These are phyloP conservation scores for Circinella umbellata DNA, from an alignment of 371 early-diverging fungal species.

Conservation along the genomic window DNA sequence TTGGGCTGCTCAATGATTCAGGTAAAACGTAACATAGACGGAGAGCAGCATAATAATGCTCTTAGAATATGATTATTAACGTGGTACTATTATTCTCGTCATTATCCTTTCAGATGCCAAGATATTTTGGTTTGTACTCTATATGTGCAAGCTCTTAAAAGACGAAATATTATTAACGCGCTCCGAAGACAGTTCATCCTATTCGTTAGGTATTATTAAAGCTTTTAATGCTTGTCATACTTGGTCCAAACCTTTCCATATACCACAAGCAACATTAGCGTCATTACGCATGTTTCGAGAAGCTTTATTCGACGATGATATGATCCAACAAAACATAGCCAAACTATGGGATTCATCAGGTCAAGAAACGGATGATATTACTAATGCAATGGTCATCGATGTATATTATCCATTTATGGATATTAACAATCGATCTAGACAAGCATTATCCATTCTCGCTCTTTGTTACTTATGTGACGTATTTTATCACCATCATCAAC, in stretches of 20 bases:
- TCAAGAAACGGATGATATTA: background rate
- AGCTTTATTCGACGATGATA: background rate
- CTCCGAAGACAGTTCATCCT: background rate
- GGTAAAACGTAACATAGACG: background rate
- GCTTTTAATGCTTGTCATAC: background rate
- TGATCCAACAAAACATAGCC: background rate
- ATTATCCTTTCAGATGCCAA: slow-evolving; percentile 3
- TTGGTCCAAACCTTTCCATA: background rate
- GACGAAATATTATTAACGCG: background rate
- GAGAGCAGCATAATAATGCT: no score
- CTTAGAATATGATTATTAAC: no score
- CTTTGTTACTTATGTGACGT: slow-evolving; percentile 21
- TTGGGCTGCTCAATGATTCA: background rate
- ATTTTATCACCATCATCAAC: background rate
- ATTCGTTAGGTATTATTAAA: background rate
- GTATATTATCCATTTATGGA: slow-evolving; percentile 22
- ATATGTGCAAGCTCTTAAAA: background rate
- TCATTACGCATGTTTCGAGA: slow-evolving; percentile 1
- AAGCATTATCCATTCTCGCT: slow-evolving; percentile 18
- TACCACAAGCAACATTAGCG: background rate
- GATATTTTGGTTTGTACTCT: slow-evolving; percentile 6
- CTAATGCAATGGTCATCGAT: slow-evolving; percentile 9
- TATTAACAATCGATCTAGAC: slow-evolving; percentile 2
- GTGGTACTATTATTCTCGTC: no score
- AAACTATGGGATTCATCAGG: background rate